phyloP scores from a whole-genome alignment of 257 asterid genomes.

The Apocynum venetum region DNA sequence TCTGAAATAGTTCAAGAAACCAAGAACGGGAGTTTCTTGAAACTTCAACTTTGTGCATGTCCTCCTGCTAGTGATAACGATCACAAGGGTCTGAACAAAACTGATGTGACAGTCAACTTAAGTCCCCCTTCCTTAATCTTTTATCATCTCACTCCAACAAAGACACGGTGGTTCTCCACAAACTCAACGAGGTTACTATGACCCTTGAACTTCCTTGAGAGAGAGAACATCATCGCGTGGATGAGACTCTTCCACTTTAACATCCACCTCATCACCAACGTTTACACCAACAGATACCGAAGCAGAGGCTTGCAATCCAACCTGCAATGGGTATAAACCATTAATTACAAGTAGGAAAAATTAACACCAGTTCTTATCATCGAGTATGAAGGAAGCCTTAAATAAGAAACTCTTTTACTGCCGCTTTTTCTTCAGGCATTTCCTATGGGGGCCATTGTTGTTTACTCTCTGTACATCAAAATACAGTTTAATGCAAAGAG shows the following conservation, averaged over 20 bases:
- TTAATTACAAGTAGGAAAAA: slow-evolving; percentile 7
- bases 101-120: neutral
- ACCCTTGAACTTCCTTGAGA: slow-evolving; percentile 53
- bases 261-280: slow-evolving; percentile 78
- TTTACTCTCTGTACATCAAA: neutral
- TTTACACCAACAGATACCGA: slow-evolving; percentile 78
- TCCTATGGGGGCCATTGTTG: neutral
- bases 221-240: slow-evolving; percentile 81
- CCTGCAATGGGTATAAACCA: slow-evolving; percentile 39
- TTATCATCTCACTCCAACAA: neutral
- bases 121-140: neutral
- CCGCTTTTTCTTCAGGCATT: neutral
- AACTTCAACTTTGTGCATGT: neutral
- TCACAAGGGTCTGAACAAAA: neutral
- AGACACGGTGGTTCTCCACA: neutral
- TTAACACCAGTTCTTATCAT: neutral
- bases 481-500: neutral
- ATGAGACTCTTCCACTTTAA: slow-evolving; percentile 74
- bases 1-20: neutral
- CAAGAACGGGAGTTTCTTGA: neutral
- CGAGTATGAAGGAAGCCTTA: neutral
- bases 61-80: slow-evolving; percentile 1
- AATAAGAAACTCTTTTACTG: neutral
- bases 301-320: slow-evolving; percentile 74
- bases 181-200: slow-evolving; percentile 13